Percentiles rank a stretch among this genome's conserved stretches.
Conservation (phyloP, 192 early-diverging fungal species). For the Gonapodya prolifera region DNA sequence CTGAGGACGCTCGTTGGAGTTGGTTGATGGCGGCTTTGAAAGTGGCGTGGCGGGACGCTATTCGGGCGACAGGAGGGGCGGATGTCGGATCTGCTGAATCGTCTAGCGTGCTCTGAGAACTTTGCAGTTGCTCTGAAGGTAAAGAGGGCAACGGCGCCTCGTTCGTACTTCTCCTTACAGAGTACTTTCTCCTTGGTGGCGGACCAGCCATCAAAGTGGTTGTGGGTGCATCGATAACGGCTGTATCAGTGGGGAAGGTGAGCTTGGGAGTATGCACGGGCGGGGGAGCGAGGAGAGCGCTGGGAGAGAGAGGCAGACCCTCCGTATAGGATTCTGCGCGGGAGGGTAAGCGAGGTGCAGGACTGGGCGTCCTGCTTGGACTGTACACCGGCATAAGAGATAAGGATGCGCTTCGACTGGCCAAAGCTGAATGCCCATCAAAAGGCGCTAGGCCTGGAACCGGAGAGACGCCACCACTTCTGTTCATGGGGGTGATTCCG, state of each 20-base stretch:
- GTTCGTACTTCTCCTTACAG: background rate
- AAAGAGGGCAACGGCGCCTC: background rate
- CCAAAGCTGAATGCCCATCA: background rate
- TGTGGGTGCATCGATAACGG: background rate
- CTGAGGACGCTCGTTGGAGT: background rate
- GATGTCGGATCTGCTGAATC: background rate
- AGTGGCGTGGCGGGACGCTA: background rate
- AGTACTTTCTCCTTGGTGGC: background rate
- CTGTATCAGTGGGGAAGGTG: background rate
- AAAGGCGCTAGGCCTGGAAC: background rate
- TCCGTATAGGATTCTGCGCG: background rate
- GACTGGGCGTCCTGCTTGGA: background rate
- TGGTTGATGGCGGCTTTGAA: background rate
- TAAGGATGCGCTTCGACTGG: background rate
- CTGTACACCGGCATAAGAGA: background rate
- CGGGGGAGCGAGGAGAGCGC: background rate
- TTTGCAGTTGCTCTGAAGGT: background rate
- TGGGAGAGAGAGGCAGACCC: background rate
- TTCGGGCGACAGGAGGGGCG: background rate
- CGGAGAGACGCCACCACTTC: background rate
- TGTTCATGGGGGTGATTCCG: too few relatives aligned
- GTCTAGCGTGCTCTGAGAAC: too few relatives aligned
- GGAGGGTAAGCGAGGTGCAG: background rate
- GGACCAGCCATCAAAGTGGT: background rate
- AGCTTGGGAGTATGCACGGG: background rate